Conservation (phyloP, 2,329 filamentous ascomycete species). For the Trichoderma harzianum region DNA sequence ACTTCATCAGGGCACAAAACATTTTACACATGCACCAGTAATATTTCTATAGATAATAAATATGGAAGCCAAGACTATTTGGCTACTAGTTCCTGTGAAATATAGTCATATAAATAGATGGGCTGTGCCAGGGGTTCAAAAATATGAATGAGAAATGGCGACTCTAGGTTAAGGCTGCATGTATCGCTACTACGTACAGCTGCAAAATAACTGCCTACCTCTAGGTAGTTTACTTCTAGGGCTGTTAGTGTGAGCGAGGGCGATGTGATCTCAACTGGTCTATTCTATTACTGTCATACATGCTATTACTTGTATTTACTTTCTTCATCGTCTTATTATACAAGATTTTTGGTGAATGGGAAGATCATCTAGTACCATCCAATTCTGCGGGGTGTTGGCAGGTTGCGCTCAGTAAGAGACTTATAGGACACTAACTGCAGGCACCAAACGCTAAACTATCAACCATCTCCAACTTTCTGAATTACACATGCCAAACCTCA, state of each 20-base stretch:
- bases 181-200: not conserved
- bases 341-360: not conserved
- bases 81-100: not conserved
- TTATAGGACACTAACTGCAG: not conserved
- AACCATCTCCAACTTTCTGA: not conserved
- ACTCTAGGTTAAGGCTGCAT: not conserved
- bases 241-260: not conserved
- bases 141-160: not conserved
- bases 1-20: not conserved
- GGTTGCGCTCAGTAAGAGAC: not conserved
- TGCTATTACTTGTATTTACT: not conserved
- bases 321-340: not conserved
- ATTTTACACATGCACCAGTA: not conserved
- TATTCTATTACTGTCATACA: not conserved
- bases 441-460: not conserved
- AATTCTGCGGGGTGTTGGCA: not conserved
- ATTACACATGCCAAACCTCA: not conserved
- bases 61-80: not conserved
- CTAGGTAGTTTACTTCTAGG: not conserved
- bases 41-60: not conserved
- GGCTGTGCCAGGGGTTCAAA: not conserved
- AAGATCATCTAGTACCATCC: not conserved
- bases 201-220: too few relatives aligned
- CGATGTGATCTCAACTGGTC: not conserved
- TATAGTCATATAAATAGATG: not conserved